Conservation (phyloP, 2,329 filamentous ascomycete genomes). For the Aspergillus hortae region DNA sequence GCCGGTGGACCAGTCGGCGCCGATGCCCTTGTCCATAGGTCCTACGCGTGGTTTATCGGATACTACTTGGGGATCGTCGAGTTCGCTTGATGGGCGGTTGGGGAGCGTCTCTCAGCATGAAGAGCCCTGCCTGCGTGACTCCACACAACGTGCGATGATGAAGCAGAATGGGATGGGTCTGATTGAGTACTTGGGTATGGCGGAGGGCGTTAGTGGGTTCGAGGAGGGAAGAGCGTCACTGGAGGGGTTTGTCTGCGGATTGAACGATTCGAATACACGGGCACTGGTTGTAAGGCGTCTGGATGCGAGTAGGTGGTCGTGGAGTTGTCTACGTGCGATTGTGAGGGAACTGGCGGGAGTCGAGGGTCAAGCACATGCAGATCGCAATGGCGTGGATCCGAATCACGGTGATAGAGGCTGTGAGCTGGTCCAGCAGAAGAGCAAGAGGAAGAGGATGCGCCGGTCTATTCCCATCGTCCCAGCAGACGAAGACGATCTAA, state of each 20-base stretch:
- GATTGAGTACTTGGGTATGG: conserved; percentile 21
- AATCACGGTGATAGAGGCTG: not conserved
- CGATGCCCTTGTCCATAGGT: not conserved
- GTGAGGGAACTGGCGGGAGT: conserved; percentile 2
- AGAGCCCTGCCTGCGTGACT: not conserved
- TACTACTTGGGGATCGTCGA: conserved; percentile 12
- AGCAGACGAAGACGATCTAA: conserved; percentile 22
- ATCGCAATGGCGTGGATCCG: not conserved
- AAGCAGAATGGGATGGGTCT: conserved; percentile 22
- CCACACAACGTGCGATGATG: not conserved
- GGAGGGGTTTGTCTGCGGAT: conserved; percentile 29
- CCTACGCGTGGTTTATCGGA: conserved; percentile 4
- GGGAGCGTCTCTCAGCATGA: not conserved
- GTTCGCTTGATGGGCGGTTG: not conserved
- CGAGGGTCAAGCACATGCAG: not conserved
- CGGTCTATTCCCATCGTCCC: conserved; percentile 28
- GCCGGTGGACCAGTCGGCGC: not conserved
- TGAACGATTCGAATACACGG: conserved; percentile 19
- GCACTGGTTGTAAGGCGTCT: conserved; percentile 19
- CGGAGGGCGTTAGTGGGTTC: not conserved
- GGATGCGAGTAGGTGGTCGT: conserved; percentile 24
- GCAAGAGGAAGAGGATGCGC: conserved; percentile 17
- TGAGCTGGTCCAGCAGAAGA: not conserved
- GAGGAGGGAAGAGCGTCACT: conserved; percentile 4
- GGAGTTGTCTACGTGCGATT: conserved; percentile 14